phyloP scores from a whole-genome alignment of 257 asterid species.

The Scutellaria barbata region DNA sequence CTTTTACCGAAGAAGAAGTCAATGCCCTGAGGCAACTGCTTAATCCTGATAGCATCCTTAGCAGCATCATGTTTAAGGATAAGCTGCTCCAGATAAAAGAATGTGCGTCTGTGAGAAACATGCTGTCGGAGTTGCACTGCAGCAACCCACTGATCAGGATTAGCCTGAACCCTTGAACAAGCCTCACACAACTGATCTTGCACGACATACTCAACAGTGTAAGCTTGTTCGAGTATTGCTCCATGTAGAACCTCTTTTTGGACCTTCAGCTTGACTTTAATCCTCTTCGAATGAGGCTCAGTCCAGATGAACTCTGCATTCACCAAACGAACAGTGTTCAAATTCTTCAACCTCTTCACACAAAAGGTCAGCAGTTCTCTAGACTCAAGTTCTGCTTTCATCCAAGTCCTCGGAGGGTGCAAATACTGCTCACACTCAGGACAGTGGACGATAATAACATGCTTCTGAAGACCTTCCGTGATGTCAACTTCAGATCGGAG shows the following conservation, averaged over 20 bases:
- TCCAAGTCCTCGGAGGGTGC: conserved; percentile 65
- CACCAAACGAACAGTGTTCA: conserved; percentile 51
- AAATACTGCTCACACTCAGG: conserved; percentile 50
- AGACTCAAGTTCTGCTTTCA: conserved; percentile 55
- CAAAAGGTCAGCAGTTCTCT: conserved; percentile 54
- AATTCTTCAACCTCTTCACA: conserved; percentile 49
- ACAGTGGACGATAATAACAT: conserved; percentile 45
- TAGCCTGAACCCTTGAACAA: conserved; percentile 54
- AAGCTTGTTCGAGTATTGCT: conserved; percentile 55
- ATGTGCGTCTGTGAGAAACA: conserved; percentile 60
- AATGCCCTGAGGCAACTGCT: conserved; percentile 59
- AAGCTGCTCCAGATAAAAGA: conserved; percentile 65
- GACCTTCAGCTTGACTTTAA: conserved; percentile 51
- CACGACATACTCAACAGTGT: conserved; percentile 49
- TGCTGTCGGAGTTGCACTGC: conserved; percentile 64
- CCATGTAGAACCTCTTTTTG: conserved; percentile 66
- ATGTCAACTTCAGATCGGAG: conserved; percentile 55
- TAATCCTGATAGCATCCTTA: conserved; percentile 52
- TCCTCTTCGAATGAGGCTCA: conserved; percentile 61
- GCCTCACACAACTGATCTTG: conserved; percentile 61
- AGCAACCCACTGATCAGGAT: conserved; percentile 72
- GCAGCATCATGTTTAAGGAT: conserved; percentile 64
- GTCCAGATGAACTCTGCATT: conserved; percentile 58
- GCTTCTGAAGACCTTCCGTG: conserved; percentile 54
- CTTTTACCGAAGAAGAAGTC: conserved; percentile 56